A percentile compares a stretch with the other conserved stretches of the same genome.
Evolutionary conservation across 169 alveolate genomes (phyloP).

Genomic region (Plasmodium knowlesi): DNA sequence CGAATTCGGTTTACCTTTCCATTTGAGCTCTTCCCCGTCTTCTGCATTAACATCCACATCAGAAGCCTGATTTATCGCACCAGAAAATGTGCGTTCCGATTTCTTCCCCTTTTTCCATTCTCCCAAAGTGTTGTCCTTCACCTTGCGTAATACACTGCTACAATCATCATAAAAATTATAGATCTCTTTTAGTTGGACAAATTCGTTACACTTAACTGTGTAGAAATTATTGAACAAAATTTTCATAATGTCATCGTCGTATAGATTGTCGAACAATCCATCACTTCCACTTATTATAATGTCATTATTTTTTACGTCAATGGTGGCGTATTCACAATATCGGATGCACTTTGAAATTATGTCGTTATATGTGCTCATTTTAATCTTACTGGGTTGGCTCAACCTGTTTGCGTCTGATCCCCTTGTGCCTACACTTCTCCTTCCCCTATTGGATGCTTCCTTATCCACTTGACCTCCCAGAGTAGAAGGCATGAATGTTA

Average conservation of each 20-base stretch:
- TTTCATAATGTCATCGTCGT: slow-evolving; percentile 73
- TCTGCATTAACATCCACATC: background rate
- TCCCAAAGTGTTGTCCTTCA: background rate
- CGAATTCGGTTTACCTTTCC: background rate
- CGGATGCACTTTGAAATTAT: slow-evolving; percentile 61
- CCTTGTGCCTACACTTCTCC: background rate
- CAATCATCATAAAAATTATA: slow-evolving; percentile 26
- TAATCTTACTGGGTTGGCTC: background rate
- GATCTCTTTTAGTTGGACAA: slow-evolving; percentile 30
- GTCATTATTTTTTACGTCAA: slow-evolving; percentile 24
- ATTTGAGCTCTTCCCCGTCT: background rate
- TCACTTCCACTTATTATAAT: slow-evolving; percentile 73
- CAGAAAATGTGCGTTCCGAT: background rate
- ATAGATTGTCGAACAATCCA: slow-evolving; percentile 64
- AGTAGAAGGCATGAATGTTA: slow-evolving; percentile 47
- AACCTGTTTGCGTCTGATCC: background rate
- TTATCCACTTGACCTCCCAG: background rate
- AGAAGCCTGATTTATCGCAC: background rate
- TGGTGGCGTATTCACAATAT: slow-evolving; percentile 52
- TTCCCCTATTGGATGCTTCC: background rate
- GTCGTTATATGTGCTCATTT: slow-evolving; percentile 52
- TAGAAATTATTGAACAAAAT: slow-evolving; percentile 44
- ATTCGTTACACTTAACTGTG: slow-evolving; percentile 30
- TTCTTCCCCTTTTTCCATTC: background rate
- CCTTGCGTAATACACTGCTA: background rate